A percentile compares a stretch with the other conserved stretches of the same genome.
Evolutionary conservation across 2,329 filamentous ascomycete genomes (phyloP).

Genomic region (Ophiocordyceps unilateralis): DNA sequence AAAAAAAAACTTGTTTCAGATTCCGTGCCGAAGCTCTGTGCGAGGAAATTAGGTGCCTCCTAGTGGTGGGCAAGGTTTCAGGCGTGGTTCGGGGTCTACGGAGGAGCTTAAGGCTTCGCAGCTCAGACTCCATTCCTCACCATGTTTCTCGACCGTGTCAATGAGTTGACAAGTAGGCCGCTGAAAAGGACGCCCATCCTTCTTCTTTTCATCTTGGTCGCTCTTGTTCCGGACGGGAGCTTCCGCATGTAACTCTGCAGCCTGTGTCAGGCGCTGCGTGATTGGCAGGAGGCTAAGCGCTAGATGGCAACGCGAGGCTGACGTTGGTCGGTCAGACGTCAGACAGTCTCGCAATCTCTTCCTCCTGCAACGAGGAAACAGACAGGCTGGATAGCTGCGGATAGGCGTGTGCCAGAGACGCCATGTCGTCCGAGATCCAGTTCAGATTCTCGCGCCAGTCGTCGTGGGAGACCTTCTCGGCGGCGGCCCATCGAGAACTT

Average conservation of each 20-base stretch:
- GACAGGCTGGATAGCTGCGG: too few relatives aligned
- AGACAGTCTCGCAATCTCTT: not conserved
- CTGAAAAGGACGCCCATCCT: too few relatives aligned
- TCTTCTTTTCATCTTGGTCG: not conserved
- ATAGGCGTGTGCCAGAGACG: too few relatives aligned
- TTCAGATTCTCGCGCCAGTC: not conserved
- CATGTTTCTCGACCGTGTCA: not conserved
- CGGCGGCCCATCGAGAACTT: not conserved
- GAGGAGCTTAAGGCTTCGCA: not conserved
- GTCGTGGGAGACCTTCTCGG: conserved; percentile 1
- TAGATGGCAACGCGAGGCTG: not conserved
- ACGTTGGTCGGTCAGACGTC: not conserved
- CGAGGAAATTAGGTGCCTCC: too few relatives aligned
- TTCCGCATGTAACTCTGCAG: not conserved
- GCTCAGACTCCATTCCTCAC: not conserved
- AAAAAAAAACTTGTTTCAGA: too few relatives aligned
- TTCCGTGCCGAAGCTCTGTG: too few relatives aligned
- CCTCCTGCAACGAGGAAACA: not conserved
- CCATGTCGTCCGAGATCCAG: not conserved
- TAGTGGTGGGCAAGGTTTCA: too few relatives aligned
- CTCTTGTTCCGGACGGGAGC: not conserved
- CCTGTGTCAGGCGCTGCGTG: not conserved
- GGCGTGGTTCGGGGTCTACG: too few relatives aligned
- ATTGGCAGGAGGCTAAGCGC: not conserved
- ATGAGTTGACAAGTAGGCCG: too few relatives aligned